phyloP scores from a whole-genome alignment of 2,329 filamentous ascomycete species.

The Fusarium tricinctum region DNA sequence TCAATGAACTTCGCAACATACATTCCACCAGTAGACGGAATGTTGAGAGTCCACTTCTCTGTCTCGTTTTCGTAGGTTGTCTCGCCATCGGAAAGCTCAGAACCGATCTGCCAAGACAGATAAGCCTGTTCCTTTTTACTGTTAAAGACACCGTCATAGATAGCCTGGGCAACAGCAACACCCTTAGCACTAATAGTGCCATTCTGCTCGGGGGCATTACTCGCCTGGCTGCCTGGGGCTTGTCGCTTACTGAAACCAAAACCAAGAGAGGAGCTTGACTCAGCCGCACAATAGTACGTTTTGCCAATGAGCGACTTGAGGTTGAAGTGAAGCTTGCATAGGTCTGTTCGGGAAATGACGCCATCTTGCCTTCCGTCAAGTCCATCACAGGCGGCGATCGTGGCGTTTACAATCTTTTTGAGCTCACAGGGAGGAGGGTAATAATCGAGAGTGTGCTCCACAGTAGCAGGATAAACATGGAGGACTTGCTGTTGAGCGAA shows the following conservation, averaged over 20 bases:
- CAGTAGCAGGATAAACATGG: constrained; percentile 1
- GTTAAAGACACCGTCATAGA: not conserved
- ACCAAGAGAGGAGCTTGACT: constrained; percentile 11
- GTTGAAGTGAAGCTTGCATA: constrained; percentile 21
- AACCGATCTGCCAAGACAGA: constrained; percentile 7
- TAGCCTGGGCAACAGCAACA: constrained; percentile 3
- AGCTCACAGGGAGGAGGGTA: constrained; percentile 5
- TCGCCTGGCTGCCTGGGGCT: not conserved
- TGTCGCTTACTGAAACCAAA: constrained; percentile 18
- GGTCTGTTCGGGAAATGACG: constrained; percentile 8
- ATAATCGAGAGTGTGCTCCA: constrained; percentile 10
- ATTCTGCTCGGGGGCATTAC: constrained; percentile 3
- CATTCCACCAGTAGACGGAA: constrained; percentile 7
- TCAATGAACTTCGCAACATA: constrained; percentile 15
- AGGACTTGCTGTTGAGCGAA: constrained; percentile 13
- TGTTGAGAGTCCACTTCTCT: constrained; percentile 7
- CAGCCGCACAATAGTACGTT: constrained; percentile 8
- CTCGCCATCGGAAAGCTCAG: constrained; percentile 6
- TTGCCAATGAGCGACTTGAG: constrained; percentile 11
- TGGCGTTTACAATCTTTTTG: constrained; percentile 20
- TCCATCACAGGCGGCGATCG: constrained; percentile 26
- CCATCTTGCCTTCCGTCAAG: constrained; percentile 18
- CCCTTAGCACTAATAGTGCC: constrained; percentile 2
- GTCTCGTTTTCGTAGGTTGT: constrained; percentile 3
- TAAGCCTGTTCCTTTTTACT: not conserved